Percentiles rank a stretch among this genome's conserved stretches.
These are phyloP conservation scores for Penicillium longicatenatum DNA, from an alignment of 495 filamentous ascomycete species.

Conservation along the genomic window DNA sequence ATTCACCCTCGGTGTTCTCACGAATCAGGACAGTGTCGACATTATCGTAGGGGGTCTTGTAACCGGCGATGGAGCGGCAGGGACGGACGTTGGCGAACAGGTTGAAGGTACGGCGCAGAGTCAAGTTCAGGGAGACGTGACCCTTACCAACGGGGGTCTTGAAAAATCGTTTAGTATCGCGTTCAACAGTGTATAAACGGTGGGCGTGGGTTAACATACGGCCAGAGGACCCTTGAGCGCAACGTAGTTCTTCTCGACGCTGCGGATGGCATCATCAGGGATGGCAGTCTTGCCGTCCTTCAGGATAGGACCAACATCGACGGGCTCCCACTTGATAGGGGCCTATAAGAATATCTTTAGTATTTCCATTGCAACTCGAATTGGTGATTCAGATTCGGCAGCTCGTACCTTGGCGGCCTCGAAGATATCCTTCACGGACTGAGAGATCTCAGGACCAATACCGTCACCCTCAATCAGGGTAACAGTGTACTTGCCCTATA, in stretches of 20 bases:
- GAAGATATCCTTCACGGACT: conserved; percentile 98
- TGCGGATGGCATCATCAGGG: conserved; percentile 84
- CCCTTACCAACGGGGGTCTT: conserved; percentile 98
- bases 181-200: no score
- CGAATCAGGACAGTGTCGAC: conserved; percentile 98
- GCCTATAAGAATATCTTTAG: conserved; percentile 58
- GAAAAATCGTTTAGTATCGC: conserved; percentile 23
- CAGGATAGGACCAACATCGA: conserved; percentile 89
- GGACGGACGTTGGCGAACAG: conserved; percentile 98
- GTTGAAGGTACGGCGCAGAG: conserved; percentile 97
- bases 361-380: conserved; percentile 13
- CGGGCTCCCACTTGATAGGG: conserved; percentile 94
- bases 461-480: conserved; percentile 98
- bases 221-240: conserved; percentile 97
- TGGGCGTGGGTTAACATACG: conserved; percentile 54
- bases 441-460: conserved; percentile 96
- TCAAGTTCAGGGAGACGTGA: conserved; percentile 98
- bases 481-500: conserved; percentile 89
- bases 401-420: conserved; percentile 79
- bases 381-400: conserved; percentile 7
- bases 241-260: conserved; percentile 88
- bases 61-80: conserved; percentile 93
- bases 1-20: conserved; percentile 99
- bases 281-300: conserved; percentile 94
- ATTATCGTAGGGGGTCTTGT: conserved; percentile 97